Evolutionary conservation across 176 grass and related monocot genomes (phyloP), one percentile per base, ranked within the genome.

Genomic region (Oryza meyeriana): DNA sequence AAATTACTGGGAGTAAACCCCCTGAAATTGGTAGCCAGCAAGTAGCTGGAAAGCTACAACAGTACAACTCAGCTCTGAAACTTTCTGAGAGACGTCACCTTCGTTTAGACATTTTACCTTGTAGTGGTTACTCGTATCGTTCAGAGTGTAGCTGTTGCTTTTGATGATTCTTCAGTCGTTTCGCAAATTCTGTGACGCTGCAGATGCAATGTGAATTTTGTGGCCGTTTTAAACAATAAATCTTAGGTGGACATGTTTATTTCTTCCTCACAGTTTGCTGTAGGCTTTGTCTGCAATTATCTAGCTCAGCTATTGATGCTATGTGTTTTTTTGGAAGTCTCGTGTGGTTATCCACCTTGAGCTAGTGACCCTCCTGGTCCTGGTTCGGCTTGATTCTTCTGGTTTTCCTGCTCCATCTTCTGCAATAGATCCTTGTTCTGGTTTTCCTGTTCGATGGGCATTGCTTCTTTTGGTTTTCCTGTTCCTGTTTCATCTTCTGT

Each of bases 91-190:
- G 55, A 52, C 18, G 13, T 13, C 5, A 5, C 18, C 8, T 17
- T 30, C 29, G 24, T 79, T 62, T 79, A 11, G 55, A 31, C 47
- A 26, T 22, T 72, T 33, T 64, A 64, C 59, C 68, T 69, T 79
- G 4, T 13, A 71, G 29, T n/a, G 26, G 16, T 79, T 39, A 30
- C 24, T 59, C 33, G 39, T 75, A 25, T 22, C 77, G 16, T 79
- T 40, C 26, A 41, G 18, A 35, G 66, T 52, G 67, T 71, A 39
- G 17, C 1, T 24, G 22, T 69, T 76, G 39, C 20, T 38, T 29
- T 72, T 50, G 64, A 64, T 11, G 38, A 20, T 72, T 18, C 10
- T 41, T 38, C 2, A 1, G 52, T 4, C 70, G 16, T 41, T 67
- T 69, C 52, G 17, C 17, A 31, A 81, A 41, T 61, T 61, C 5